phyloP scores from a whole-genome alignment of 164 flowering plant species.

The Chimonanthus salicifolius region DNA sequence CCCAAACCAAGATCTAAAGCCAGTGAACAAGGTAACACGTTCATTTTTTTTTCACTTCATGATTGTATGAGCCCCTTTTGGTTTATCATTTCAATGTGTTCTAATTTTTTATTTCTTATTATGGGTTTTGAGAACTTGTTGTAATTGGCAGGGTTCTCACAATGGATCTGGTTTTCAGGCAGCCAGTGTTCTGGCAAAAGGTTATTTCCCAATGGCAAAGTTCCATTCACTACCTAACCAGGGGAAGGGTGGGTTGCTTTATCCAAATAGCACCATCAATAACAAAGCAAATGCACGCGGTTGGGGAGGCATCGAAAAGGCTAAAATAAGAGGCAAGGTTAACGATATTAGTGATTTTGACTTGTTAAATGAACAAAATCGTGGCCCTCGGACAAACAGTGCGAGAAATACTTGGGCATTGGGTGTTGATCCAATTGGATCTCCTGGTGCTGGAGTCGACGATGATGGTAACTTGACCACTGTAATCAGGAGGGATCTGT shows the following conservation, averaged over 20 bases:
- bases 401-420: slow-evolving; percentile 17
- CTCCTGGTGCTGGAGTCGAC: slow-evolving; percentile 16
- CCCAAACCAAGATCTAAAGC: slow-evolving; percentile 28
- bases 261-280: slow-evolving; percentile 30
- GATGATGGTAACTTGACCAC: slow-evolving; percentile 15
- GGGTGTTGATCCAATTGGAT: slow-evolving; percentile 20
- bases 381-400: slow-evolving; percentile 43
- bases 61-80: background rate
- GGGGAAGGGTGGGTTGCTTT: slow-evolving; percentile 32
- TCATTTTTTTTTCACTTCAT: background rate
- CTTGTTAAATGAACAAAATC: slow-evolving; percentile 45
- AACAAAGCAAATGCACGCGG: slow-evolving; percentile 28
- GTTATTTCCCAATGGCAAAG: slow-evolving; percentile 26
- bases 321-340: slow-evolving; percentile 30
- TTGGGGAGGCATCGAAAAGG: slow-evolving; percentile 35
- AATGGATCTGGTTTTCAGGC: slow-evolving; percentile 29
- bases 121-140: background rate
- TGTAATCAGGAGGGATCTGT: slow-evolving; percentile 40
- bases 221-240: slow-evolving; percentile 20
- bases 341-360: slow-evolving; percentile 27
- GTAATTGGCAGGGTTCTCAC: slow-evolving; percentile 19
- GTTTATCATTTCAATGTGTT: background rate
- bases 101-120: background rate
- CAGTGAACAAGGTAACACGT: slow-evolving; percentile 32
- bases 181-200: slow-evolving; percentile 28